Conservation (phyloP, 1,284 basidiomycete species). For the Cutaneotrichosporon sp. region DNA sequence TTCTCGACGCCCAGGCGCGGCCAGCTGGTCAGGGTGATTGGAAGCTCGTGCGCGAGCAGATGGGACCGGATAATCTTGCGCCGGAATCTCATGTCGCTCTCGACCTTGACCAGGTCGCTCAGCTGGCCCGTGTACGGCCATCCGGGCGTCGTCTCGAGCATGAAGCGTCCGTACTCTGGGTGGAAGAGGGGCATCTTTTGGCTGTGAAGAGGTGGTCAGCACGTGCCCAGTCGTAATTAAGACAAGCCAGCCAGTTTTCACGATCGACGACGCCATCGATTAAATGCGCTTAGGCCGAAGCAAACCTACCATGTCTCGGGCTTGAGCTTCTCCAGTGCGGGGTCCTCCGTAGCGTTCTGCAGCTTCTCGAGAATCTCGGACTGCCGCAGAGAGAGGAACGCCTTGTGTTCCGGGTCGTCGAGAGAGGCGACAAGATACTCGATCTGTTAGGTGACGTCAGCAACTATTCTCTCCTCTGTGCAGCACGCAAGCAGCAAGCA, state of each 20-base stretch:
- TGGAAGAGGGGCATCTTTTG: slow-evolving; percentile 86
- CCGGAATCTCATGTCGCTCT: slow-evolving; percentile 89
- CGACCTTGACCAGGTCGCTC: slow-evolving; percentile 78
- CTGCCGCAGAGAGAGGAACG: slow-evolving; percentile 83
- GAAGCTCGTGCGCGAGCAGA: slow-evolving; percentile 78
- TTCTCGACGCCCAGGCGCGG: slow-evolving; percentile 84
- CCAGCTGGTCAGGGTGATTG: slow-evolving; percentile 91
- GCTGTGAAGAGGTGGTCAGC: slow-evolving; percentile 51
- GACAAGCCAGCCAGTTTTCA: not conserved
- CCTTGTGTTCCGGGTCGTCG: slow-evolving; percentile 70
- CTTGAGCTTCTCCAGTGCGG: slow-evolving; percentile 54
- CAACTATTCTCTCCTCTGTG: too few species aligned
- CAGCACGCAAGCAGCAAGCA: not conserved
- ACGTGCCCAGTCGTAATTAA: not conserved
- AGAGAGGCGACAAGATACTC: slow-evolving; percentile 95
- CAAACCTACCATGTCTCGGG: slow-evolving; percentile 32
- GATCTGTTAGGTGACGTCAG: slow-evolving; percentile 54
- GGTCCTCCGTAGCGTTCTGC: slow-evolving; percentile 61
- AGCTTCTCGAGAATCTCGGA: slow-evolving; percentile 87
- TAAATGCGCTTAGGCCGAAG: not conserved
- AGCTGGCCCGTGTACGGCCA: slow-evolving; percentile 85
- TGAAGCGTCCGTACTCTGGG: slow-evolving; percentile 96
- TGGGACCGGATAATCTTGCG: slow-evolving; percentile 78
- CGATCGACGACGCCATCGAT: not conserved
- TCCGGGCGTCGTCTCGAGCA: slow-evolving; percentile 97